Percentiles rank a stretch among this genome's conserved stretches.
Evolutionary conservation across 495 filamentous ascomycete species (phyloP).

Genomic region (Chaetomidium leptoderma): DNA sequence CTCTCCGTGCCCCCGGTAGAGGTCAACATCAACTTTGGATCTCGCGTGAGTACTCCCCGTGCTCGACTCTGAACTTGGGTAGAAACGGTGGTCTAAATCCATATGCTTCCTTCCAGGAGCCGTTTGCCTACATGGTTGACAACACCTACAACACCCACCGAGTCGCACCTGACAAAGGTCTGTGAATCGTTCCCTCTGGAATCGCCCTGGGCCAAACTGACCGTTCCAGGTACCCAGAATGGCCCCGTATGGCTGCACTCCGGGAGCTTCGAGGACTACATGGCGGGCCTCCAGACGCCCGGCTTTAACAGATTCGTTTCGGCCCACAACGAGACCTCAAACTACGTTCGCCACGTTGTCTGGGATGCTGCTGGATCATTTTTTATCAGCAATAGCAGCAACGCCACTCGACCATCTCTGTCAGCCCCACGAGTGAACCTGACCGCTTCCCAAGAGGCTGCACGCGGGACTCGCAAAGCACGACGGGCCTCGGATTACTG

Average conservation of each 20-base stretch:
- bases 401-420: not conserved
- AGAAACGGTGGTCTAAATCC: not conserved
- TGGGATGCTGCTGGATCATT: not conserved
- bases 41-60: not conserved
- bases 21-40: not conserved
- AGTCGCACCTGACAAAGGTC: not conserved
- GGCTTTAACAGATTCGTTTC: not conserved
- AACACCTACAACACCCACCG: not conserved
- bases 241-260: not conserved
- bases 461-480: not conserved
- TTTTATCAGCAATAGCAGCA: not conserved
- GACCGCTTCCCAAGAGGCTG: not conserved
- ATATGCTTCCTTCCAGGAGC: not conserved
- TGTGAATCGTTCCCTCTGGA: not conserved
- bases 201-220: not conserved
- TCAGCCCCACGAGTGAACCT: not conserved
- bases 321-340: not conserved
- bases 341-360: not conserved
- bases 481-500: not conserved
- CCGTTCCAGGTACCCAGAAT: not conserved
- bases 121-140: constrained; percentile 1
- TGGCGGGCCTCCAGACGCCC: not conserved
- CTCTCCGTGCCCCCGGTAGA: not conserved
- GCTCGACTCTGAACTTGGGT: too few relatives aligned
- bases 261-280: not conserved